Evolutionary conservation across 1,284 basidiomycete genomes (phyloP).

Genomic region (Athelia psychrophila): DNA sequence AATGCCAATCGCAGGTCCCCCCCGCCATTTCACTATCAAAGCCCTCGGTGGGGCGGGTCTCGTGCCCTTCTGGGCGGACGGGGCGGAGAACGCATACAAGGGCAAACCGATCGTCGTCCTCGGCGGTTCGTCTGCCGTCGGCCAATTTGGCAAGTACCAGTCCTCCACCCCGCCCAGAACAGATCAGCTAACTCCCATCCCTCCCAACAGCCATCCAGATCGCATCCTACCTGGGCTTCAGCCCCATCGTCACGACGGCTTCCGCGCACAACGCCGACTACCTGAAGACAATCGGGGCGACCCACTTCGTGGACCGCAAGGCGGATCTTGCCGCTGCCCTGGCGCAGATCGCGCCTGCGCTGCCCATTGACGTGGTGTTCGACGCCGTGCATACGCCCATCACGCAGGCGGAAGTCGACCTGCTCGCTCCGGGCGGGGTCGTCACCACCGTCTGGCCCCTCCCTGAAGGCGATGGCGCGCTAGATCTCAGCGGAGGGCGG

Average conservation of each 20-base stretch:
- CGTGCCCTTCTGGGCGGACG: neutral
- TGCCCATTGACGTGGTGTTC: constrained; percentile 28
- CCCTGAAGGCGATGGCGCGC: neutral
- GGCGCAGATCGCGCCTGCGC: constrained; percentile 23
- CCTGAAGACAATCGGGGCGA: constrained; percentile 43
- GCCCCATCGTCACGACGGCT: constrained; percentile 37
- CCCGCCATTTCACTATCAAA: too few species aligned
- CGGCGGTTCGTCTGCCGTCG: too few species aligned
- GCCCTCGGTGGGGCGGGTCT: too few species aligned
- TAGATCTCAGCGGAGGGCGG: neutral
- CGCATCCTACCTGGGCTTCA: constrained; percentile 22
- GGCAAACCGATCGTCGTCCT: too few species aligned
- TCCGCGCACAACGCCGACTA: constrained; percentile 37
- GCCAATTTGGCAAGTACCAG: too few species aligned
- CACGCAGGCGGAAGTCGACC: neutral
- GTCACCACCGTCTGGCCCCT: neutral
- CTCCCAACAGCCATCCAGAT: too few species aligned
- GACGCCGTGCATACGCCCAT: constrained; percentile 18
- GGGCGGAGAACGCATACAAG: too few species aligned
- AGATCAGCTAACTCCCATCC: neutral
- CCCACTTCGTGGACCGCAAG: constrained; percentile 38
- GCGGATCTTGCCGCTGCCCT: constrained; percentile 22
- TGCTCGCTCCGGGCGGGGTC: neutral
- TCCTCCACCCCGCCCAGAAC: too few species aligned
- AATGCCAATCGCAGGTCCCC: too few species aligned